Evolutionary conservation across 2,329 filamentous ascomycete genomes (phyloP).

Genomic region (Calonectria leucothoes): DNA sequence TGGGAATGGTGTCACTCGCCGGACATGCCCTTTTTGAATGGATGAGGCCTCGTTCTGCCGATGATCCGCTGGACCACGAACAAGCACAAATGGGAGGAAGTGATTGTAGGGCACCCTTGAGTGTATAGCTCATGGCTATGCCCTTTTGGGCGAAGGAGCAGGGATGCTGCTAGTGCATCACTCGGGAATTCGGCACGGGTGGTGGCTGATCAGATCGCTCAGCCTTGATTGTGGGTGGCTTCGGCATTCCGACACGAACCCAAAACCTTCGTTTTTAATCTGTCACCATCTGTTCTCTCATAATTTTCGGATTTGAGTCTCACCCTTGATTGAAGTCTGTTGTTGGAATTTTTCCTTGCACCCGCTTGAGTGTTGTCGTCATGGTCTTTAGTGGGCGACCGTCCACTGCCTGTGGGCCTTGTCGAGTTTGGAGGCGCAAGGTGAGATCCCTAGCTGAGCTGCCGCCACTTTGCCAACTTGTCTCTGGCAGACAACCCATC

Average conservation of each 20-base stretch:
- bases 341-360: too few species aligned
- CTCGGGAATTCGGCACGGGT: constrained; percentile 11
- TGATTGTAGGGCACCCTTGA: neutral
- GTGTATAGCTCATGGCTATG: neutral
- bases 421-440: constrained; percentile 40
- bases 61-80: neutral
- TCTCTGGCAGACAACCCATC: neutral
- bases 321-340: neutral
- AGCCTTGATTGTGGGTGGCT: neutral
- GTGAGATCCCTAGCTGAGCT: constrained; percentile 25
- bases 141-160: constrained; percentile 3
- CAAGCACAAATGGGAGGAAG: neutral
- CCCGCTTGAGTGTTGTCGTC: neutral
- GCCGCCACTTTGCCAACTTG: neutral
- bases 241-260: neutral
- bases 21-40: neutral
- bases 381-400: constrained; percentile 46
- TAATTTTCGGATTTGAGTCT: neutral
- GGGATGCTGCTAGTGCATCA: neutral
- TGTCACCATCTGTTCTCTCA: neutral
- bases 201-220: neutral
- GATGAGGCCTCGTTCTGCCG: neutral
- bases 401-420: constrained; percentile 43
- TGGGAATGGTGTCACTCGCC: constrained; percentile 1
- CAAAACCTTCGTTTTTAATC: neutral